Evolutionary conservation across 495 filamentous ascomycete species (phyloP), one percentile per base, ranked within the genome.

Genomic region (Neurospora sp.): DNA sequence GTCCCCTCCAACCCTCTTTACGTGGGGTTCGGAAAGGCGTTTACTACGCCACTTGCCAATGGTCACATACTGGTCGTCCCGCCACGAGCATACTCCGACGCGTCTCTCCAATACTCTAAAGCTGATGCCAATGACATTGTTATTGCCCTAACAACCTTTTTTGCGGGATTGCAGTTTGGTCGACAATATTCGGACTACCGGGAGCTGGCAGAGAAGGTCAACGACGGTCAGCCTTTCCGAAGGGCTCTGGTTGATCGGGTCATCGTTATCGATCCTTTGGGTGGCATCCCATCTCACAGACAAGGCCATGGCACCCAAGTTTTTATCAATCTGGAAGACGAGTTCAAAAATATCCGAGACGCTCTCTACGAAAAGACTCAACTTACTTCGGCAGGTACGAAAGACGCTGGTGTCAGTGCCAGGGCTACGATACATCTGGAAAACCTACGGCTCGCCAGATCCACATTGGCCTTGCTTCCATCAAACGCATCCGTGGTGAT

Each of bases 241-340:
- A 78, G 80, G 39, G 88, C 92, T 3, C 86, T 89, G 8, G 82
- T 98, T 3, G 96, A 98, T 76, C 87, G 96, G 4, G 85, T 99
- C 36, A 95, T 99, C 76, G 85, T 98, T 34, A 85, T 99, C 19
- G 96, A 99, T 81, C 92, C 93, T 0, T 79, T 92, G 3, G 96
- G 96, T 6, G 96, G 96, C 9, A 94, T 96, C 70, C 96, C 96
- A 2, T 86, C 91, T 0, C 86, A 84, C 70, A 87, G 88, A 48
- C 87, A 90, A 19, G 88, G 87, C 0, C 88, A 92, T 48, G 87
- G 88, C 10, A 90, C 92, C 17, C 93, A 97, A 78, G 88, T 97
- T 4, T 99, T 98, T 80, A 88, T 99, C 80, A 99, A 99, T 76
- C 87, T 99, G 77, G 92, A 97, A 78, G 94, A 98, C 78, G 94